Evolutionary conservation across 306 rosid genomes (phyloP).

Genomic region (Gastrolobium bilobum): DNA sequence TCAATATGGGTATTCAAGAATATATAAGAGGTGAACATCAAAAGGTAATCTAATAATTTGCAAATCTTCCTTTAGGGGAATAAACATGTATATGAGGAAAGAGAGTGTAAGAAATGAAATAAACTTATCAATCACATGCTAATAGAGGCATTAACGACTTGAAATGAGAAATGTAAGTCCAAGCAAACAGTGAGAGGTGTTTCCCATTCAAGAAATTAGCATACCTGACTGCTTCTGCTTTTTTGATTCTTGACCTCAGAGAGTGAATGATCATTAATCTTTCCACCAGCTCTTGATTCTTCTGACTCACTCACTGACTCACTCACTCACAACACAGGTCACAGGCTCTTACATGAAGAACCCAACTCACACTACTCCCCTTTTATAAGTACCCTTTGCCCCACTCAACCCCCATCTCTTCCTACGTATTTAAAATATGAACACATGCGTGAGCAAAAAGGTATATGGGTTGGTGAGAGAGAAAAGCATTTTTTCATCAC

Average conservation of each 20-base stretch:
- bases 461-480: neutral
- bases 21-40: neutral
- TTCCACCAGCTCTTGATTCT: neutral
- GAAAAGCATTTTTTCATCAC: neutral
- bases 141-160: neutral
- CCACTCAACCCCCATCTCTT: constrained; percentile 11
- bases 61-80: neutral
- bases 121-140: neutral
- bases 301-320: constrained; percentile 31
- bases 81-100: neutral
- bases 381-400: constrained; percentile 57
- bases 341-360: constrained; percentile 10
- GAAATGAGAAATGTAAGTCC: constrained; percentile 13
- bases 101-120: neutral
- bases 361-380: constrained; percentile 23
- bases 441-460: constrained; percentile 1
- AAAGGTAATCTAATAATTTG: neutral
- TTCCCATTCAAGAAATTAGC: constrained; percentile 14
- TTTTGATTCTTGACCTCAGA: constrained; percentile 8
- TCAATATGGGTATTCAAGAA: neutral
- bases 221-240: constrained; percentile 40
- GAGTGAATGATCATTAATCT: neutral
- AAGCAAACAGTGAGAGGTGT: neutral
- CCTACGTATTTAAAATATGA: constrained; percentile 9
- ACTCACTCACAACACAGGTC: constrained; percentile 14